Evolutionary conservation across 129 eudicot species (phyloP).

Genomic region (Lactuca saligna): DNA sequence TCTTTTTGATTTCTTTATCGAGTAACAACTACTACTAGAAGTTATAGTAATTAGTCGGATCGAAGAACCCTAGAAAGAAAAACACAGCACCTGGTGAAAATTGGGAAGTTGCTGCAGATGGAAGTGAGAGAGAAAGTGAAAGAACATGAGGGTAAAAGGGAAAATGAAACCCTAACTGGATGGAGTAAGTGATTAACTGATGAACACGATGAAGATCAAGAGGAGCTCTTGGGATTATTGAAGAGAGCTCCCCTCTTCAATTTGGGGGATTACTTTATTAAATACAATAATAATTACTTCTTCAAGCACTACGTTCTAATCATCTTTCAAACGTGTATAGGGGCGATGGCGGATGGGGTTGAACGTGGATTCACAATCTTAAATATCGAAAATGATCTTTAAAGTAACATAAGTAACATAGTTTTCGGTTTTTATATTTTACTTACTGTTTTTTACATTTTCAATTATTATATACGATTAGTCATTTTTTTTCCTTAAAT

Average conservation of each 20-base stretch:
- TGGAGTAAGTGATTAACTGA: constrained; percentile 7
- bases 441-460: too few relatives aligned
- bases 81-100: constrained; percentile 10
- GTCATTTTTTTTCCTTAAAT: too few relatives aligned
- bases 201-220: constrained; percentile 18
- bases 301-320: neutral
- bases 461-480: too few relatives aligned
- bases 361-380: neutral
- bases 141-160: neutral
- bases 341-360: neutral
- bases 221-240: constrained; percentile 21
- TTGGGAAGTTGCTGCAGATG: constrained; percentile 12
- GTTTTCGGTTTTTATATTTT: too few relatives aligned
- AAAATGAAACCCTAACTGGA: constrained; percentile 26
- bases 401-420: too few relatives aligned
- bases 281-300: neutral
- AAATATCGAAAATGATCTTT: too few relatives aligned
- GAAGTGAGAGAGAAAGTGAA: constrained; percentile 19
- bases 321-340: neutral
- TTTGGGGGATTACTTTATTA: constrained; percentile 14
- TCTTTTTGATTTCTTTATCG: neutral
- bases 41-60: constrained; percentile 20
- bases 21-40: constrained; percentile 11
- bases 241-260: constrained; percentile 28
- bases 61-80: constrained; percentile 26